Conservation (phyloP, 2,329 filamentous ascomycete genomes). For the Alternaria triticina region DNA sequence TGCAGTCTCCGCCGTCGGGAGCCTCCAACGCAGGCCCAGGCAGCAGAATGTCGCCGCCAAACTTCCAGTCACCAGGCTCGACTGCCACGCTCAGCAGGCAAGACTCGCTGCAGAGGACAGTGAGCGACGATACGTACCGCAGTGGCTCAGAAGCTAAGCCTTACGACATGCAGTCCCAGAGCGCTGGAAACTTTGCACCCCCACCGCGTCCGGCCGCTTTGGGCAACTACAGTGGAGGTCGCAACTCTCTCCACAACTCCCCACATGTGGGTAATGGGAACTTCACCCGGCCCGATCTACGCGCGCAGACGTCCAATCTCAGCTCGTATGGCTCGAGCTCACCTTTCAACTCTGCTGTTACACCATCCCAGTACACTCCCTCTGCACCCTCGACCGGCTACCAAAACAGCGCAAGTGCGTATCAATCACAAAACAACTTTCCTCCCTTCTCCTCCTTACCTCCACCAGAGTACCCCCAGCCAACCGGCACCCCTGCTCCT, state of each 20-base stretch:
- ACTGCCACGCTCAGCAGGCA: constrained; percentile 35
- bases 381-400: constrained; percentile 53
- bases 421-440: constrained; percentile 67
- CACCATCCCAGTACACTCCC: constrained; percentile 57
- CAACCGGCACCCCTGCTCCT: constrained; percentile 44
- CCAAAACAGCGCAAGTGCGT: constrained; percentile 51
- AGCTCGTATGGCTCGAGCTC: constrained; percentile 44
- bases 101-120: constrained; percentile 41
- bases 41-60: constrained; percentile 45
- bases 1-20: constrained; percentile 43
- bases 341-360: constrained; percentile 42
- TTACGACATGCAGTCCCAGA: constrained; percentile 45
- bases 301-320: constrained; percentile 45
- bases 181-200: constrained; percentile 44
- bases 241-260: constrained; percentile 44
- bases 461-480: constrained; percentile 60
- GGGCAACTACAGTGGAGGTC: constrained; percentile 38
- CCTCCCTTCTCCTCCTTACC: constrained; percentile 66
- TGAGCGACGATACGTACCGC: constrained; percentile 47
- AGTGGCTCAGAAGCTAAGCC: constrained; percentile 39
- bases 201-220: constrained; percentile 44
- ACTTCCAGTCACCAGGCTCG: constrained; percentile 41
- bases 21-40: constrained; percentile 27
- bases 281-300: constrained; percentile 45
- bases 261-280: constrained; percentile 44